A percentile compares a stretch with the other conserved stretches of the same genome.
These are phyloP conservation scores for Phytopythium cucurbitacearum DNA, from an alignment of 352 stramenopile genomes.

Conservation along the genomic window DNA sequence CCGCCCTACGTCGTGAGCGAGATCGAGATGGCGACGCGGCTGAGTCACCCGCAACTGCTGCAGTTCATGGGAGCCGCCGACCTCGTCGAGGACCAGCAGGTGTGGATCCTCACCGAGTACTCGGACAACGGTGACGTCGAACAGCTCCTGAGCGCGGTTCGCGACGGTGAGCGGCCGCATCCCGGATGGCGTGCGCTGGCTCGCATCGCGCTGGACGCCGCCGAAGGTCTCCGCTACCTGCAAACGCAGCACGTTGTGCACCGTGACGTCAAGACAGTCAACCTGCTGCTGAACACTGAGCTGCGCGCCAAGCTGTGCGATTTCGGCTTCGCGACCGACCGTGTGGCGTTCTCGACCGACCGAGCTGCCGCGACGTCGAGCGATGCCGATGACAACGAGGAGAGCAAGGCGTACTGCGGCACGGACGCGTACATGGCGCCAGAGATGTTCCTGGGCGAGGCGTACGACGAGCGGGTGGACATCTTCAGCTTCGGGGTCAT, in stretches of 20 bases:
- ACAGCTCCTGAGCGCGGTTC: slow-evolving; percentile 54
- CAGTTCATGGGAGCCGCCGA: slow-evolving; percentile 71
- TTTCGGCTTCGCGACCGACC: slow-evolving; percentile 79
- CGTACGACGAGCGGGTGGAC: slow-evolving; percentile 83
- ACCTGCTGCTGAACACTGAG: slow-evolving; percentile 71
- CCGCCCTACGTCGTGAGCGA: slow-evolving; percentile 70
- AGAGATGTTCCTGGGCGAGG: slow-evolving; percentile 81
- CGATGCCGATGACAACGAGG: slow-evolving; percentile 23
- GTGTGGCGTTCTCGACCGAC: slow-evolving; percentile 23
- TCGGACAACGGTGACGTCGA: slow-evolving; percentile 70
- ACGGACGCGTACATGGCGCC: slow-evolving; percentile 85
- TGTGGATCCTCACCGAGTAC: slow-evolving; percentile 82
- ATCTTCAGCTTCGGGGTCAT: slow-evolving; percentile 83
- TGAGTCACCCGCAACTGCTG: slow-evolving; percentile 64
- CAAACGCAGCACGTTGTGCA: slow-evolving; percentile 84
- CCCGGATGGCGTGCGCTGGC: slow-evolving; percentile 56
- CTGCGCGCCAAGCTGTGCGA: slow-evolving; percentile 78
- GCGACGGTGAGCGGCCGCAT: slow-evolving; percentile 30
- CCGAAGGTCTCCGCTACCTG: slow-evolving; percentile 93
- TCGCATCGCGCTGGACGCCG: slow-evolving; percentile 71
- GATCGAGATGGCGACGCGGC: slow-evolving; percentile 56
- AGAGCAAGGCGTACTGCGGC: slow-evolving; percentile 81
- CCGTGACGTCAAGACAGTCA: slow-evolving; percentile 82
- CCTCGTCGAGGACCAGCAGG: slow-evolving; percentile 54
- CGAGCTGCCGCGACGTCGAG: slow-evolving; percentile 19